A percentile compares a stretch with the other conserved stretches of the same genome.
Conservation (phyloP, 2,329 filamentous ascomycete species). For the Xylariaceae sp. region DNA sequence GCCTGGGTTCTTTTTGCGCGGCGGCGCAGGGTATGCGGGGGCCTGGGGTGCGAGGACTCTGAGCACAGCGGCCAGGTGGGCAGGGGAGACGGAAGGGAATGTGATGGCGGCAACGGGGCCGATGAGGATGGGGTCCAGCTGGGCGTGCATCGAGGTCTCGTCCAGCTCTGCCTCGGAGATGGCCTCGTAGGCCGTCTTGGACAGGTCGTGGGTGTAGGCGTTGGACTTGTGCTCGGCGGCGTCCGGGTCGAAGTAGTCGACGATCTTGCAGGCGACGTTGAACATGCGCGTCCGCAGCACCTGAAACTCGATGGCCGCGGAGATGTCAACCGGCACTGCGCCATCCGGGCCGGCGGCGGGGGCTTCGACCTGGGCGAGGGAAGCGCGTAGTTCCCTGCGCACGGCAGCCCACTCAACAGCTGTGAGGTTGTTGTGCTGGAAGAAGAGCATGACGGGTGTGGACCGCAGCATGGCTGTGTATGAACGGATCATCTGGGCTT, state of each 20-base stretch:
- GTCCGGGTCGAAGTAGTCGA: slow-evolving; percentile 73
- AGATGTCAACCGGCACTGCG: slow-evolving; percentile 46
- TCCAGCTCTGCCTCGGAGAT: slow-evolving; percentile 36
- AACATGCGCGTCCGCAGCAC: slow-evolving; percentile 90
- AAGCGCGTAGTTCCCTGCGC: slow-evolving; percentile 62
- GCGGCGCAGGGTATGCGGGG: slow-evolving; percentile 74
- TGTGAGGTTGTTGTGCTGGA: slow-evolving; percentile 68
- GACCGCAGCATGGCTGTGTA: slow-evolving; percentile 88
- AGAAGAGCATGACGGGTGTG: slow-evolving; percentile 80
- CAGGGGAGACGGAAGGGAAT: slow-evolving; percentile 79
- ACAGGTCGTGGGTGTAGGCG: slow-evolving; percentile 53
- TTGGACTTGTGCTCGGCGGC: slow-evolving; percentile 36
- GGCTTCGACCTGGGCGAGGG: slow-evolving; percentile 41
- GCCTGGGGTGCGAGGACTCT: slow-evolving; percentile 72
- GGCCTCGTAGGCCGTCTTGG: slow-evolving; percentile 49
- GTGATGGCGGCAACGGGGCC: slow-evolving; percentile 79
- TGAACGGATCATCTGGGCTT: slow-evolving; percentile 80
- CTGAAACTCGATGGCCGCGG: slow-evolving; percentile 69
- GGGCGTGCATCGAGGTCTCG: slow-evolving; percentile 45
- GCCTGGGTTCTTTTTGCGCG: slow-evolving; percentile 70
- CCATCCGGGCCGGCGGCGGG: slow-evolving; percentile 35
- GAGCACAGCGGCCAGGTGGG: slow-evolving; percentile 78
- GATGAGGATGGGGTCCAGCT: slow-evolving; percentile 72
- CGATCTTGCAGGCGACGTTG: slow-evolving; percentile 75
- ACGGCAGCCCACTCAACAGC: slow-evolving; percentile 73